These are phyloP conservation scores for Tuber magnatum DNA, from an alignment of 495 filamentous ascomycete species.

Conservation along the genomic window DNA sequence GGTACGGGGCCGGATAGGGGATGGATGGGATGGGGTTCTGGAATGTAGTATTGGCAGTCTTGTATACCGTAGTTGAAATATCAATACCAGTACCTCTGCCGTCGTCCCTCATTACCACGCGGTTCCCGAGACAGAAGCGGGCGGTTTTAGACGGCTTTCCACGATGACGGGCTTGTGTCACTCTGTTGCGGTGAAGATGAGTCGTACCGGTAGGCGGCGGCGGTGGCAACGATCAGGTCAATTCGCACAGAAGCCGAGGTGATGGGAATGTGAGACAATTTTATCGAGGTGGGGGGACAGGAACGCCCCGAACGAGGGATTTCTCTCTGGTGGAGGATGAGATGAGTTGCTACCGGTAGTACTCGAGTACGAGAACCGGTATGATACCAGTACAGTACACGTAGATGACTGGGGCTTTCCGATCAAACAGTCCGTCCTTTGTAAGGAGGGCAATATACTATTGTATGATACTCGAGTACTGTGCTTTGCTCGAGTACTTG, in stretches of 20 bases:
- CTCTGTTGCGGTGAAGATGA: neutral
- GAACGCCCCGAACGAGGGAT: neutral
- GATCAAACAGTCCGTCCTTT: neutral
- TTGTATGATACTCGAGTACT: too few species aligned
- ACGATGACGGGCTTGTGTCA: neutral
- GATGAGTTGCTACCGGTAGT: too few species aligned
- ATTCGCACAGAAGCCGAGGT: neutral
- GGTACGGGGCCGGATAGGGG: neutral
- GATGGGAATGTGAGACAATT: neutral
- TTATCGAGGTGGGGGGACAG: neutral
- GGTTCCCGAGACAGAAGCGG: neutral
- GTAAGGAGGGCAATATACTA: neutral
- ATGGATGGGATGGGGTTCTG: neutral
- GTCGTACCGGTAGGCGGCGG: neutral
- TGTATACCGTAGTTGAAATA: slow-evolving; percentile 1
- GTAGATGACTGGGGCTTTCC: neutral
- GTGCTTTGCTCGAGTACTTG: neutral
- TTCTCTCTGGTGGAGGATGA: neutral
- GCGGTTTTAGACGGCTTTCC: neutral
- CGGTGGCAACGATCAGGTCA: slow-evolving; percentile 1
- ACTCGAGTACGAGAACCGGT: too few species aligned
- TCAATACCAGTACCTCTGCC: neutral
- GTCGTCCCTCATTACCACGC: neutral
- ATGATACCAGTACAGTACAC: too few species aligned
- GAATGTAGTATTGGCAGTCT: neutral